Base-by-base conservation (phyloP, 2,329 filamentous ascomycete species). In the Trichoderma sp. region DNA sequence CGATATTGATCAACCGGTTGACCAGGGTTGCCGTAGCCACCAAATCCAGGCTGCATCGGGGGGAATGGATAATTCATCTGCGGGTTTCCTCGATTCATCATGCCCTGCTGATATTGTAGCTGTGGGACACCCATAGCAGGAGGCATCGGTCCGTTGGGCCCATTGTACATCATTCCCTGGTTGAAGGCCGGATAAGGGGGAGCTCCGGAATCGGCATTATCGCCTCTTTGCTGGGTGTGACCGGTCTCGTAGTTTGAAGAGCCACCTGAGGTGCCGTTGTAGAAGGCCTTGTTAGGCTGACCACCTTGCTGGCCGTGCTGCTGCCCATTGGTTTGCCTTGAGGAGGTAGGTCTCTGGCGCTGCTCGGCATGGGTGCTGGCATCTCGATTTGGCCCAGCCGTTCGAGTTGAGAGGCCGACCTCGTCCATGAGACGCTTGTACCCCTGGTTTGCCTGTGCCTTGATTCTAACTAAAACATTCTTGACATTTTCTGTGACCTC, bases 341-440 rank as follows among this genome's bases (percentile, higher is more conserved):
- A 90, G 12, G 83, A 90, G 13, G 83, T 81, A 32, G 88, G 88
- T 65, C 88, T 86, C 76, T 86, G 86, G 50, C 87, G 84, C 68
- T 88, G 85, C 70, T 85, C 85, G 47, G 81, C 78, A 23, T 82
- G 80, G 71, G 83, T 69, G 74, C 81, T 81, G 72, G 83, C 81
- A 70, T 84, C 85, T 55, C 85, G 83, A 68, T 78, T 81, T 47
- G 82, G 80, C 26, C 82, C 82, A 12, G 83, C 80, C 43, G 82
- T 88, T 57, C 90, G 84, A 32, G 90, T 92, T 6, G 95, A 97
- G 47, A 99, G 84, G 73, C 95, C 95, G 76, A 99, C 96, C 80
- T 99, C 96, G 78, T 99, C 96, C 96, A 99, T 99, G 73, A 99
- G 84, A 68, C 96, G 92, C 87, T 98, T 99, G 85, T 99, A 99